Base-by-base conservation (phyloP, 1,284 basidiomycete species). In the Bondarzewia mesenterica region DNA sequence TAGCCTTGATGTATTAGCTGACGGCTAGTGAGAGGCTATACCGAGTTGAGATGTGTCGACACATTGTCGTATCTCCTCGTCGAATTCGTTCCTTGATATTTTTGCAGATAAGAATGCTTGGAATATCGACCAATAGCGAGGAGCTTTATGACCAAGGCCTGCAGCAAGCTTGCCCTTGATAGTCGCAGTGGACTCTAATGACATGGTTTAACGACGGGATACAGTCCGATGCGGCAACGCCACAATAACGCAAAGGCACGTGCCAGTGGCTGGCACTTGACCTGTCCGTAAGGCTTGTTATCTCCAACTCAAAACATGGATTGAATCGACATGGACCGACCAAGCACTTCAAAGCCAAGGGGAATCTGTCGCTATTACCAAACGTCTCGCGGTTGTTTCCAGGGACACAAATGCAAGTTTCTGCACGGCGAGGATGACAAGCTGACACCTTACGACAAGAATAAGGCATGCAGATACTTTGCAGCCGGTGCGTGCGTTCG, bases 81-180 rank as follows among this genome's bases (percentile, higher is more conserved):
- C 87, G 58, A 88, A 90, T 60, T 90, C 87, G 46, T 67, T 67
- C 35, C 88, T 75, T 2, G 86, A 86, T 54, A 79, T 78, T 50
- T 71, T 72, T 0, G 81, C 88, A 26, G 75, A 72, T 2, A 89
- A 72, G 61, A 85, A 90, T 39, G 71, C 70, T 53, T 78, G 77
- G 16, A 90, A 67, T 1, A 75, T 70, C 8, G 70, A 61, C 63
- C 86, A 89, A 61, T 90, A 90, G 1, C 54, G 57, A 1, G 69
- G 61, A 1, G 84, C 77, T 50, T 81, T 83, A 29, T 66, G 53
- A 2, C 84, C 87, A 7, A 90, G 67, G 4, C 77, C 75, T 25
- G 68, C 66, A 21, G 70, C 74, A 25, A 89, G 71, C 61, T 89
- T 83, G 21, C 68, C 67, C 63, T 87, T 85, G 58, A 87, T 78